phyloP scores from a whole-genome alignment of 2,329 filamentous ascomycete genomes.

The Dryadomyces sulphureus region DNA sequence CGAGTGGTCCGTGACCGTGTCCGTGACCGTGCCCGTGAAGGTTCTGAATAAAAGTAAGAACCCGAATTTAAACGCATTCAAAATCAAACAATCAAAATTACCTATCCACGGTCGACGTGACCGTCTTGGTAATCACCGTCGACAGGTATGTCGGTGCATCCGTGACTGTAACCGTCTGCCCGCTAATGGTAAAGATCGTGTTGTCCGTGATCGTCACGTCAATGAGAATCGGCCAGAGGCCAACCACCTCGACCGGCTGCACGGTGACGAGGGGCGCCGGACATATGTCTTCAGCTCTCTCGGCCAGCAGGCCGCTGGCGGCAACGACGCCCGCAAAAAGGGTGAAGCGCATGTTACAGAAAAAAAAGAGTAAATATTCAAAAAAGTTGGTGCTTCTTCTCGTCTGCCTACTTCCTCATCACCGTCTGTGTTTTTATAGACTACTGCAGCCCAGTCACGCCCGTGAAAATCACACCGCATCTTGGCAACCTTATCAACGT shows the following conservation, averaged over 20 bases:
- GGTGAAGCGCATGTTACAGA: neutral
- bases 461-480: no score
- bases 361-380: neutral
- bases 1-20: slow-evolving; percentile 35
- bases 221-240: slow-evolving; percentile 4
- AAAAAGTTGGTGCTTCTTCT: no score
- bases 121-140: slow-evolving; percentile 6
- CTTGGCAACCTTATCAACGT: no score
- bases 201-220: slow-evolving; percentile 5
- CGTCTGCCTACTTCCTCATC: no score
- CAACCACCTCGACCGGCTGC: slow-evolving; percentile 10
- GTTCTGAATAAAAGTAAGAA: no score
- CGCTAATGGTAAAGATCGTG: slow-evolving; percentile 8
- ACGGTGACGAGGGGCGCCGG: slow-evolving; percentile 7
- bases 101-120: no score
- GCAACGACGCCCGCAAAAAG: slow-evolving; percentile 1
- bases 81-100: no score
- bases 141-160: slow-evolving; percentile 8
- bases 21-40: slow-evolving; percentile 3
- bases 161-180: slow-evolving; percentile 7
- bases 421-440: no score
- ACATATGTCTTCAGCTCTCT: slow-evolving; percentile 4
- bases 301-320: slow-evolving; percentile 2
- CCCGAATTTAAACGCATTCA: no score
- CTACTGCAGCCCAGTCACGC: no score